Evolutionary conservation across 495 filamentous ascomycete species (phyloP).

Genomic region (Annulohypoxylon moriforme): DNA sequence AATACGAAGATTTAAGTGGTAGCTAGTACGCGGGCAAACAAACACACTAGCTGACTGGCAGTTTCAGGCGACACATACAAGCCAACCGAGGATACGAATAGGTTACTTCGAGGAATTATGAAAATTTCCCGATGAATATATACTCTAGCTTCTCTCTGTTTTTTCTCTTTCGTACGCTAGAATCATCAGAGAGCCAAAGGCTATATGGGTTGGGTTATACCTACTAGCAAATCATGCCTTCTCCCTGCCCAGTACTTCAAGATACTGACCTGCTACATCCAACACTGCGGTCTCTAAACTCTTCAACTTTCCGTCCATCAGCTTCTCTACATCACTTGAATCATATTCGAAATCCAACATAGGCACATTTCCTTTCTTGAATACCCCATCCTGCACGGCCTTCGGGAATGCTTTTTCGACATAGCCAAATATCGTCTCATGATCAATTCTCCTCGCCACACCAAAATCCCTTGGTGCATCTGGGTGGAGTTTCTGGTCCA

Average conservation of each 20-base stretch:
- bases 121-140: background rate
- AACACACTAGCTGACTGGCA: too few species aligned
- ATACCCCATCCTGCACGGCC: conserved; percentile 37
- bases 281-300: conserved; percentile 59
- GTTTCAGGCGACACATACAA: too few species aligned
- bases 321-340: conserved; percentile 51
- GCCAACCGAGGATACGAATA: too few species aligned
- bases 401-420: conserved; percentile 40
- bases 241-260: conserved; percentile 40
- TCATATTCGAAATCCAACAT: conserved; percentile 48
- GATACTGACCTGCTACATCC: conserved; percentile 55
- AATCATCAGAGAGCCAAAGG: background rate
- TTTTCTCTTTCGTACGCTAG: background rate
- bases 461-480: conserved; percentile 47
- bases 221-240: conserved; percentile 8
- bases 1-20: too few species aligned
- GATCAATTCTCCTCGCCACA: conserved; percentile 18
- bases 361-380: conserved; percentile 30
- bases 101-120: background rate
- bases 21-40: too few species aligned
- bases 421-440: conserved; percentile 20
- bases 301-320: conserved; percentile 58
- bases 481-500: conserved; percentile 43
- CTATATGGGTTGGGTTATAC: background rate
- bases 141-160: background rate